Evolutionary conservation across 2,329 filamentous ascomycete genomes (phyloP), one percentile per base, ranked within the genome.

Genomic region (Penicillium sp.): DNA sequence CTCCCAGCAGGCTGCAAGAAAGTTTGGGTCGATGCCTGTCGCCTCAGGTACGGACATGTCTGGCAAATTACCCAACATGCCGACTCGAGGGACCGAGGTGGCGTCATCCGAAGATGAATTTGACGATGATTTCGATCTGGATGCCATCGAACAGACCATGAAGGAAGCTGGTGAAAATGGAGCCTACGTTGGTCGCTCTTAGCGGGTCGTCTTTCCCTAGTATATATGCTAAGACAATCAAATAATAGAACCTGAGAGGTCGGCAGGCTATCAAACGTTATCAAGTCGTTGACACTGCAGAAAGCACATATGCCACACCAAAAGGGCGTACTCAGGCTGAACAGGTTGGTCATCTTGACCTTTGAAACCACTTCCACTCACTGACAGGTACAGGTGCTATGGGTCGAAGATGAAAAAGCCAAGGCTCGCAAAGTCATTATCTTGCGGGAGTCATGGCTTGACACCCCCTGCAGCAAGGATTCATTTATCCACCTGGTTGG

Each of bases 401-500:
- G 86, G n/a, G 85, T 95, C 17, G 81, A 90, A 65, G 81, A 86
- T 36, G 89, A 96, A 52, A 81, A 77, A 43, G 81, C 78, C 1
- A 82, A 84, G 45, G 65, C 72, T 5, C 74, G 77, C 47, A 84
- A 78, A 54, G 80, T 79, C 1, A 81, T 97, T 19, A 79, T 83
- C 37, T 77, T 98, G 21, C 81, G 91, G 43, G 87, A 87, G 41
- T 86, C 87, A 33, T 98, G 93, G 93, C 78, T 80, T 47, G 85
- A 91, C 33, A 94, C 87, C 5, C 79, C 84, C 19, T 87, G 85
- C 26, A 82, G 79, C 23, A 73, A 78, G 29, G 83, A 85, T 20
- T 81, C 86, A 1, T 91, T 86, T 59, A 83, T 97, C 27, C 90
- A 98, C 62, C 74, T 98, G 42, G 87, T 94, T 48, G 90, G 90